Conservation (phyloP, 169 alveolate genomes). For the Plasmodium gallinaceum region DNA sequence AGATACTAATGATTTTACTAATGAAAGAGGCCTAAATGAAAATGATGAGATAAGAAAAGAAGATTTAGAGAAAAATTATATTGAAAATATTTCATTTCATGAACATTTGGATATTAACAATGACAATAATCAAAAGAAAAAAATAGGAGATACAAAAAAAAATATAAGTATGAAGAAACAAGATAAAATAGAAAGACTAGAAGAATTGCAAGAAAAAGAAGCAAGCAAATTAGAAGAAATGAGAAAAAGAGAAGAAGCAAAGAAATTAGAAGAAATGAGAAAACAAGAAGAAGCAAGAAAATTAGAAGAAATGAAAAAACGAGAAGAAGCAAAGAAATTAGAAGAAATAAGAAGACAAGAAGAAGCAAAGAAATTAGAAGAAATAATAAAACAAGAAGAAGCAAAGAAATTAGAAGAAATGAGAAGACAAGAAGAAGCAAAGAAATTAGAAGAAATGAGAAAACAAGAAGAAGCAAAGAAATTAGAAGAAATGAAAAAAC, state of each 20-base stretch:
- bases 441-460: constrained; percentile 12
- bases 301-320: constrained; percentile 7
- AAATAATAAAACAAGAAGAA: constrained; percentile 13
- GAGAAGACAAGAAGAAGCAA: constrained; percentile 13
- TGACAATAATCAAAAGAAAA: background rate
- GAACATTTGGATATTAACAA: background rate
- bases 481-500: constrained; percentile 15
- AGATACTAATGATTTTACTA: background rate
- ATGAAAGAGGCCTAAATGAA: background rate
- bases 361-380: constrained; percentile 21
- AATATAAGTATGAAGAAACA: background rate
- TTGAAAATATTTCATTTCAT: background rate
- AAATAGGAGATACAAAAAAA: background rate
- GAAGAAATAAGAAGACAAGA: constrained; percentile 5
- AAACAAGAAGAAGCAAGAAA: background rate
- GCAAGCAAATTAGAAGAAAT: background rate
- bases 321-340: background rate
- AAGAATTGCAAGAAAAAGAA: background rate
- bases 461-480: background rate
- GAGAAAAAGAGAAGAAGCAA: constrained; percentile 5
- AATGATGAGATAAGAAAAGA: background rate
- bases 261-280: background rate
- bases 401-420: background rate
- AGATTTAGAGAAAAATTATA: background rate
- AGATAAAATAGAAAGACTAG: background rate